These are phyloP conservation scores for Emmonsiellopsis sp. DNA, from an alignment of 2,329 filamentous ascomycete species.

Conservation along the genomic window DNA sequence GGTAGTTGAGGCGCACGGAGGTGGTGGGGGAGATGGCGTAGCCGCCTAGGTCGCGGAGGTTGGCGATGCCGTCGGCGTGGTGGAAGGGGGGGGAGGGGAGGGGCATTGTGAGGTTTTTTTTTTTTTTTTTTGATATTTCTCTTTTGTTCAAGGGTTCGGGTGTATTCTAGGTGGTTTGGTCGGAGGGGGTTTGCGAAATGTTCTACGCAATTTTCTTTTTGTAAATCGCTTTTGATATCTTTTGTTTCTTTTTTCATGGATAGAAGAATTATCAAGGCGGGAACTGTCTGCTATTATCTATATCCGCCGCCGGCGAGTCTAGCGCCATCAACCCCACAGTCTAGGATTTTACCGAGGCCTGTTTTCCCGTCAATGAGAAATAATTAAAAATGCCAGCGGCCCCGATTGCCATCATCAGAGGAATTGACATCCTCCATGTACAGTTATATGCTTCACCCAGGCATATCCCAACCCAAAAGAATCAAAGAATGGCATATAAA, in stretches of 20 bases:
- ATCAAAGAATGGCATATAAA: no score
- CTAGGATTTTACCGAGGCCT: no score
- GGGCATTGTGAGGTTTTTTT: constrained; percentile 1
- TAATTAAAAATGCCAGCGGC: no score
- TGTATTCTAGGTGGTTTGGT: background rate
- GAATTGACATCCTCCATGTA: no score
- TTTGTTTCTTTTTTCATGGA: background rate
- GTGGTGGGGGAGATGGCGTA: constrained; percentile 35
- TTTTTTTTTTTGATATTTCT: constrained; percentile 1
- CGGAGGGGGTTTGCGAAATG: background rate
- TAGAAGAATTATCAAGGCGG: no score
- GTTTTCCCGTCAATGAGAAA: no score
- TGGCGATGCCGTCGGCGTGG: constrained; percentile 47
- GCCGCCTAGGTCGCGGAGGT: constrained; percentile 60
- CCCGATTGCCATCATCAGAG: no score
- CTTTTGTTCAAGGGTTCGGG: background rate
- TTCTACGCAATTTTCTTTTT: no score
- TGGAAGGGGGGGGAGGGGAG: constrained; percentile 13
- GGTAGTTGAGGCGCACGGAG: constrained; percentile 42
- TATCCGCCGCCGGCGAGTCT: no score
- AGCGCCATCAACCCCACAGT: no score
- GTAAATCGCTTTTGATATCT: background rate
- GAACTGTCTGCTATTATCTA: background rate
- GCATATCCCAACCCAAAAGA: no score
- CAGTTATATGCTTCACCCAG: no score